Percentiles rank a stretch among this genome's conserved stretches.
phyloP scores from a whole-genome alignment of 176 grass and related monocot species.

The Poa pratensis region DNA sequence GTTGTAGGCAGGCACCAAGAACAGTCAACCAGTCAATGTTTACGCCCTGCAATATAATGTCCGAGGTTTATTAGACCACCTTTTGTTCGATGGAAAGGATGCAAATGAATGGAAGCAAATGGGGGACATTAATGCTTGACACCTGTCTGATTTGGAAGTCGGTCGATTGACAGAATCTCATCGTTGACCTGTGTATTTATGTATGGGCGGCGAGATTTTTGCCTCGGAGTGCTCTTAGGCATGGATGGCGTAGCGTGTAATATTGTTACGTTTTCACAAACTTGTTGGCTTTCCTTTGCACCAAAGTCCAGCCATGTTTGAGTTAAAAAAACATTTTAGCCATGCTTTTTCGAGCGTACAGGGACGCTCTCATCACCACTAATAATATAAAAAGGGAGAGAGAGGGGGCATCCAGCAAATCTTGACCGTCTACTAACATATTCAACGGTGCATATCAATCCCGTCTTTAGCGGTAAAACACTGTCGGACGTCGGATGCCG shows the following conservation, averaged over 20 bases:
- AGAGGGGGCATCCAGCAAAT: no score
- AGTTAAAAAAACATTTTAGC: no score
- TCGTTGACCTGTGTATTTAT: not conserved
- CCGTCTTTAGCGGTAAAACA: no score
- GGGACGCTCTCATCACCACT: no score
- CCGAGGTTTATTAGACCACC: not conserved
- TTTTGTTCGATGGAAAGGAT: not conserved
- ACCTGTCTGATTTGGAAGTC: not conserved
- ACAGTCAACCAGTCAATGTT: not conserved
- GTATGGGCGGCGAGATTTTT: not conserved
- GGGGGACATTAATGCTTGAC: not conserved
- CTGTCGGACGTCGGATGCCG: no score
- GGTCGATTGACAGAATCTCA: not conserved
- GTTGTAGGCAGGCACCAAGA: not conserved
- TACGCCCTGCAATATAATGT: not conserved
- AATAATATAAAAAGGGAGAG: no score
- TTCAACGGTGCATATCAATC: no score
- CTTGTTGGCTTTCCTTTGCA: not conserved
- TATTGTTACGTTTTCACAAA: not conserved
- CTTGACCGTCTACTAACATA: no score
- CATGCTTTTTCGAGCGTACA: no score
- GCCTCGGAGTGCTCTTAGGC: not conserved
- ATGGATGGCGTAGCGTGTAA: not conserved
- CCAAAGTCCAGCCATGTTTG: no score
- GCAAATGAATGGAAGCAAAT: not conserved